phyloP scores from a whole-genome alignment of 2,329 filamentous ascomycete species.

The Sporothrix phasma region DNA sequence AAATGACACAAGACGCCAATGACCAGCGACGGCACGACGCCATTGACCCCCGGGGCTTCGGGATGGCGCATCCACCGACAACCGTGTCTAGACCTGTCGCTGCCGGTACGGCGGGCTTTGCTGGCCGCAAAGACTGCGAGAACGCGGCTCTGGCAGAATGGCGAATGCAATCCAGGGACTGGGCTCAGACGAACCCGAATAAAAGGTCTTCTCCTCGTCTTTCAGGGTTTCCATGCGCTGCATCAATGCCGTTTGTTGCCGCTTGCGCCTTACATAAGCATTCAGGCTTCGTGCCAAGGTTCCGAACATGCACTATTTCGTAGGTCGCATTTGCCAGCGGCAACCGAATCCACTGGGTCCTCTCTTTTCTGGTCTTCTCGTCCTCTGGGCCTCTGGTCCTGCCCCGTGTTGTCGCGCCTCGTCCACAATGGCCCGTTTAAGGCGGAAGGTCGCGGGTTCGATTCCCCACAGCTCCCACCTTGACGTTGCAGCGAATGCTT shows the following conservation, averaged over 20 bases:
- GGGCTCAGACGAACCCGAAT: background rate
- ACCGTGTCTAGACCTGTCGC: conserved; percentile 3
- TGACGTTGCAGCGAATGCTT: no score
- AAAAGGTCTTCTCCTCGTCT: background rate
- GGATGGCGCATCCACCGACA: conserved; percentile 7
- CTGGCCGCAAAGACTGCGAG: background rate
- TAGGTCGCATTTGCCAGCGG: background rate
- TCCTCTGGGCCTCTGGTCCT: no score
- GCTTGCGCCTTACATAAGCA: background rate
- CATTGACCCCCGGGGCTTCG: background rate
- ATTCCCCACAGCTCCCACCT: no score
- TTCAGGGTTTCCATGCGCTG: background rate
- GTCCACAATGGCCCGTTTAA: no score
- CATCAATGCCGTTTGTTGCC: background rate
- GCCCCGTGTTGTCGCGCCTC: background rate
- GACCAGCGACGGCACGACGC: conserved; percentile 5
- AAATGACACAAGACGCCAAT: no score
- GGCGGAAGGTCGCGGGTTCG: no score
- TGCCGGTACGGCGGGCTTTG: background rate
- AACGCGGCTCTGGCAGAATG: background rate
- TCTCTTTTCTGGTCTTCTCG: background rate
- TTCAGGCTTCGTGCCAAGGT: background rate
- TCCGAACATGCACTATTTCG: background rate
- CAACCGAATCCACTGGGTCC: background rate
- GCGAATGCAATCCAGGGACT: background rate